Evolutionary conservation across 1,284 basidiomycete genomes (phyloP).

Genomic region (Tilletia walkeri): DNA sequence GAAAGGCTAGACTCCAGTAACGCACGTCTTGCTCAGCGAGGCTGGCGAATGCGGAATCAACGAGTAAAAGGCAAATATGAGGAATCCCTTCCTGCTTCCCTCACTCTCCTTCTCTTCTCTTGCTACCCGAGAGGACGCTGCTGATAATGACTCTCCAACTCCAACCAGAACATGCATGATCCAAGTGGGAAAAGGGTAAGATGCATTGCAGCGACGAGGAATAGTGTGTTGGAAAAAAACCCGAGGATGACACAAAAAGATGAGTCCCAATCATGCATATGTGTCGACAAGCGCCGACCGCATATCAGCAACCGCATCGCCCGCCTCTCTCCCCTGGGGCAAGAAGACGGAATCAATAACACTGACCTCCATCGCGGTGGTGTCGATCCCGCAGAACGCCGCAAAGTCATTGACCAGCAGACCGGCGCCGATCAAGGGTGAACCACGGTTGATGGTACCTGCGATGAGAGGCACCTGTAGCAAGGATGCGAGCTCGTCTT

Average conservation of each 20-base stretch:
- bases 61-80: no score
- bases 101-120: no score
- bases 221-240: no score
- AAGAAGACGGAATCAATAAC: slow-evolving; percentile 96
- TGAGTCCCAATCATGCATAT: slow-evolving; percentile 35
- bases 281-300: slow-evolving; percentile 53
- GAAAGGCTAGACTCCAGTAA: no score
- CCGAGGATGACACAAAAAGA: neutral
- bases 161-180: no score
- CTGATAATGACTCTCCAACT: no score
- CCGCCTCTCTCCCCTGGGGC: slow-evolving; percentile 35
- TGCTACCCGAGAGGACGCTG: no score
- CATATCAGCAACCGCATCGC: slow-evolving; percentile 49
- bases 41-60: no score
- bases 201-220: slow-evolving; percentile 2
- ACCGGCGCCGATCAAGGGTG: slow-evolving; percentile 94
- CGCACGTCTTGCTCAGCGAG: no score
- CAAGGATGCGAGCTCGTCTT: slow-evolving; percentile 92
- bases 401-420: slow-evolving; percentile 99
- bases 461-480: slow-evolving; percentile 94
- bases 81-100: no score
- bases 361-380: slow-evolving; percentile 95
- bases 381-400: slow-evolving; percentile 66
- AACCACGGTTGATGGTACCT: slow-evolving; percentile 96
- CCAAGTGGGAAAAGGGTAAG: neutral